These are phyloP conservation scores for Naganishia cerealis DNA, from an alignment of 1,284 basidiomycete genomes.

Conservation along the genomic window DNA sequence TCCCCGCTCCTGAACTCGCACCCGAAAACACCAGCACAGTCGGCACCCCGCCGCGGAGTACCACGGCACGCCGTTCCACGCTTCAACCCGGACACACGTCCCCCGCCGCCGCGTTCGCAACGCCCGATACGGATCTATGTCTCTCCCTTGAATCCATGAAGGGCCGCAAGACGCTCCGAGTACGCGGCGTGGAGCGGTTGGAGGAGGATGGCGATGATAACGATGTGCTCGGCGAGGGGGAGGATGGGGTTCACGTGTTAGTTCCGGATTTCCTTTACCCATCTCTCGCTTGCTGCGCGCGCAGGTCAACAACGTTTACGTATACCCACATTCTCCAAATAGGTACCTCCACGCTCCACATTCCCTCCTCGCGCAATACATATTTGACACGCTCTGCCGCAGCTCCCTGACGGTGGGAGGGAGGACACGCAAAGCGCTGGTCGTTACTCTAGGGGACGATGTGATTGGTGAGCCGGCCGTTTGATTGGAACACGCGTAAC, in stretches of 20 bases:
- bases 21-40: too few relatives aligned
- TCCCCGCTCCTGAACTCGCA: neutral
- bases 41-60: too few relatives aligned
- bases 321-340: slow-evolving; percentile 17
- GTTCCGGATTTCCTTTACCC: neutral
- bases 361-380: slow-evolving; percentile 41
- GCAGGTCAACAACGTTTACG: slow-evolving; percentile 39
- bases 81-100: neutral
- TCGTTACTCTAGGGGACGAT: slow-evolving; percentile 51
- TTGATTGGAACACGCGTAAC: neutral
- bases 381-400: slow-evolving; percentile 43
- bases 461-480: slow-evolving; percentile 37
- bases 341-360: slow-evolving; percentile 30
- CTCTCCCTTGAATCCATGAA: slow-evolving; percentile 53
- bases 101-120: slow-evolving; percentile 21
- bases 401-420: slow-evolving; percentile 40
- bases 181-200: slow-evolving; percentile 44
- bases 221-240: slow-evolving; percentile 40
- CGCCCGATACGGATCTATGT: slow-evolving; percentile 49
- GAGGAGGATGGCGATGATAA: slow-evolving; percentile 43
- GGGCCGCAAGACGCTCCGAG: slow-evolving; percentile 48
- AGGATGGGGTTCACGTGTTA: slow-evolving; percentile 39
- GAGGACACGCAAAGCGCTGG: slow-evolving; percentile 43
- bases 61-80: slow-evolving; percentile 2
- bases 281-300: too few relatives aligned